Base-by-base conservation (phyloP, 2,329 filamentous ascomycete species). In the Fusarium sp. region DNA sequence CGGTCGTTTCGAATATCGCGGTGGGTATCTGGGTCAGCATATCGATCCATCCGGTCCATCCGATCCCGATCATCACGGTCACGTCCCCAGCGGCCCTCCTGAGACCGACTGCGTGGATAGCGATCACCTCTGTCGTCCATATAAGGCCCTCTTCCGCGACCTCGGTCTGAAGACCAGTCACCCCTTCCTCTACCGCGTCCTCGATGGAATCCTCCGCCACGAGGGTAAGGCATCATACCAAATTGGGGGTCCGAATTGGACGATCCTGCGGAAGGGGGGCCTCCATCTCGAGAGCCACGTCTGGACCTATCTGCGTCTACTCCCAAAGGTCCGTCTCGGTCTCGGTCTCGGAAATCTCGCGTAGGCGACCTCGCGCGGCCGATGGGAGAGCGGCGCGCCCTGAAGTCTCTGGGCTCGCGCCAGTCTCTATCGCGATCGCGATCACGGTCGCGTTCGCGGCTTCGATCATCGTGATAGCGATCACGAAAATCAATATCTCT, bases 181-280 rank as follows among this genome's bases (percentile, higher is more conserved):
- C 76, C 76, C 57, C 78, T 71, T 40, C 81, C 80, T 63, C 82
- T 77, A 10, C 80, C 80, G 22, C 87, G 83, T 2, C 87, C 85
- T 49, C 84, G 80, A 26, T 77, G 73, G 56, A 85, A 85, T 6
- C 84, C 84, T 28, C 83, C 82, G 19, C 87, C 84, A 10, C 84
- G 83, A 51, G 83, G 82, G 8, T 83, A 81, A 9, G 80, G 80
- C 8, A 80, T 75, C 58, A 76, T 71, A 15, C 81, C 83, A 53
- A 89, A 88, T 1, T 84, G 81, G 11, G 85, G 83, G 61, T 93
- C 90, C 0, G 90, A 91, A 22, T 86, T 87, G 9, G 86, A 87
- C 4, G 90, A 91, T 5, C 88, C 88, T 15, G 88, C 89, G 2
- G 89, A 91, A 22, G 87, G 83, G 10, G 90, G 89, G 0, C 90